phyloP scores from a whole-genome alignment of 176 grass and related monocot genomes.

The Oryza glumipatula region DNA sequence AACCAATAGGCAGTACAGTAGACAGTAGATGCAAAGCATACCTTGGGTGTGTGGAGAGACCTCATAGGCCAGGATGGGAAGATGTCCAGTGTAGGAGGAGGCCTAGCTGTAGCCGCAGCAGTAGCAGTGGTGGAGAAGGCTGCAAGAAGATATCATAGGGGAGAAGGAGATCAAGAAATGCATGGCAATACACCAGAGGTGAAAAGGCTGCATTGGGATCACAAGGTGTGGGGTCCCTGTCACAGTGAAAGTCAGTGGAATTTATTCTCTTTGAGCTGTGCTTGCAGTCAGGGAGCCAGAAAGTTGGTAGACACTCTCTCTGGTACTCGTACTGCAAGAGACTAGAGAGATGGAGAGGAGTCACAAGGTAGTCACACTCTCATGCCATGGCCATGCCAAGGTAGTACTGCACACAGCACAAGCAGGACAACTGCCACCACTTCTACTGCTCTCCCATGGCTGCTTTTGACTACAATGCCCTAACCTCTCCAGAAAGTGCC shows the following conservation, averaged over 20 bases:
- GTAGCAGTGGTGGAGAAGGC: slow-evolving; percentile 57
- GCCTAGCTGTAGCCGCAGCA: slow-evolving; percentile 45
- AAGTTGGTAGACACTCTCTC: neutral
- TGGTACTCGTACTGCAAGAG: slow-evolving; percentile 42
- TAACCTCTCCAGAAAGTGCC: slow-evolving; percentile 56
- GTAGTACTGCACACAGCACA: slow-evolving; percentile 36
- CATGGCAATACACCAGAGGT: slow-evolving; percentile 41
- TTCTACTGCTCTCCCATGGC: slow-evolving; percentile 47
- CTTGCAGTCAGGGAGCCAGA: slow-evolving; percentile 43
- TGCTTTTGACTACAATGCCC: slow-evolving; percentile 67
- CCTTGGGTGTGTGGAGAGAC: slow-evolving; percentile 74
- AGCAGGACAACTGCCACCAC: slow-evolving; percentile 32
- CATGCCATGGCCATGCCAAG: neutral
- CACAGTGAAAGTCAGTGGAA: slow-evolving; percentile 45
- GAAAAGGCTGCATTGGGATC: slow-evolving; percentile 61
- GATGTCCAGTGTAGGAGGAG: slow-evolving; percentile 85
- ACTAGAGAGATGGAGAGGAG: neutral
- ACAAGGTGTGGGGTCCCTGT: slow-evolving; percentile 40
- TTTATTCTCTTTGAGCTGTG: slow-evolving; percentile 53
- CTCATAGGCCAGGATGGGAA: slow-evolving; percentile 95
- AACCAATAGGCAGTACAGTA: neutral
- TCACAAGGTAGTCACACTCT: slow-evolving; percentile 49
- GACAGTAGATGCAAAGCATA: slow-evolving; percentile 46
- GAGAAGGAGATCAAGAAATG: slow-evolving; percentile 57
- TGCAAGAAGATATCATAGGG: slow-evolving; percentile 65